Percentiles rank a stretch among this genome's conserved stretches.
Conservation (phyloP, 2,329 filamentous ascomycete genomes). For the Ophiosphaerella korrae region DNA sequence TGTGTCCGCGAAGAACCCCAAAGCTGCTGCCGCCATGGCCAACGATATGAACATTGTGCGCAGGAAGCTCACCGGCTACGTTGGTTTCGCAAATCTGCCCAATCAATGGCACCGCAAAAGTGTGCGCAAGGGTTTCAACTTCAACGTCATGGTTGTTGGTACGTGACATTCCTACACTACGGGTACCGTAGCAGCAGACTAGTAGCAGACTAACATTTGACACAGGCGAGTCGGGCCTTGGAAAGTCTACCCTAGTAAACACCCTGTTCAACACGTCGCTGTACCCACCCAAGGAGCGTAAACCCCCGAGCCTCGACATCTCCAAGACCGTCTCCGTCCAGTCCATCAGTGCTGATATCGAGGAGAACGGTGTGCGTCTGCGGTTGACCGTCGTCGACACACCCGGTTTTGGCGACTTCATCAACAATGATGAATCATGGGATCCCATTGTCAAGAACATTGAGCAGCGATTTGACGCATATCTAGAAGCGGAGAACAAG, state of each 20-base stretch:
- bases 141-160: conserved; percentile 99
- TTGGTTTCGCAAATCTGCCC: conserved; percentile 96
- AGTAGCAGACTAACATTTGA: conserved; percentile 3
- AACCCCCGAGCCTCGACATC: conserved; percentile 94
- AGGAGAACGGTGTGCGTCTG: conserved; percentile 96
- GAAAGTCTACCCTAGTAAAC: conserved; percentile 99
- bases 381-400: conserved; percentile 97
- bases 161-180: conserved; percentile 53
- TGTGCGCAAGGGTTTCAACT: conserved; percentile 99
- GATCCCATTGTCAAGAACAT: conserved; percentile 99
- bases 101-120: conserved; percentile 99
- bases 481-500: conserved; percentile 99
- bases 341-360: conserved; percentile 69
- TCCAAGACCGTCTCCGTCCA: conserved; percentile 74
- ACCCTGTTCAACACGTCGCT: conserved; percentile 99
- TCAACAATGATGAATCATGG: conserved; percentile 99
- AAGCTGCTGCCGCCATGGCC: conserved; percentile 57
- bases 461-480: conserved; percentile 97
- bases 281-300: conserved; percentile 98
- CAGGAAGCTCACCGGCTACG: conserved; percentile 96
- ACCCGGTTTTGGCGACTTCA: conserved; percentile 97
- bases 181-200: conserved; percentile 7
- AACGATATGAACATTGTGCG: conserved; percentile 88
- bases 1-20: conserved; percentile 68
- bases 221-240: conserved; percentile 94